Evolutionary conservation across 768 basidiomycete genomes (phyloP).

Genomic region (Pseudohyphozyma bogoriensis): DNA sequence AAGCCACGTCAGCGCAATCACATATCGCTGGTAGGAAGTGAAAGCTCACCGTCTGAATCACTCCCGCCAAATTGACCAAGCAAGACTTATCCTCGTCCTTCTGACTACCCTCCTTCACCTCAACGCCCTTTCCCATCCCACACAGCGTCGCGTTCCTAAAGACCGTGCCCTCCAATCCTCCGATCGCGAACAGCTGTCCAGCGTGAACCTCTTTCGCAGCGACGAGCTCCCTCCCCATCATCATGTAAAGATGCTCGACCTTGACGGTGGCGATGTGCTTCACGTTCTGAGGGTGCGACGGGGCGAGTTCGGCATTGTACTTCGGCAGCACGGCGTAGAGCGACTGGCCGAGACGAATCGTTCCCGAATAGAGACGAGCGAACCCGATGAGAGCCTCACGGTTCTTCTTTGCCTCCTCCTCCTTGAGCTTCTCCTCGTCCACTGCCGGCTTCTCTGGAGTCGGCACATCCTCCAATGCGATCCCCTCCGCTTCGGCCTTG

Average conservation of each 20-base stretch:
- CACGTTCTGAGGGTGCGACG: constrained; percentile 57
- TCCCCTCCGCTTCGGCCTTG: constrained; percentile 21
- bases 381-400: constrained; percentile 78
- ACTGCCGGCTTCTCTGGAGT: not conserved
- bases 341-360: constrained; percentile 52
- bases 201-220: constrained; percentile 70
- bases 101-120: constrained; percentile 32
- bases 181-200: constrained; percentile 89
- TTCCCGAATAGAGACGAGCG: constrained; percentile 85
- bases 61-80: constrained; percentile 69
- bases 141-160: constrained; percentile 86
- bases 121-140: constrained; percentile 34
- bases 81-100: constrained; percentile 45
- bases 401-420: constrained; percentile 6
- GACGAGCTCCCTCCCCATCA: constrained; percentile 97
- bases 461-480: not conserved
- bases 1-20: not conserved
- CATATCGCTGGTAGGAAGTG: not conserved
- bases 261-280: constrained; percentile 51
- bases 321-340: constrained; percentile 78
- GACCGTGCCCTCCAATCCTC: constrained; percentile 78
- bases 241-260: constrained; percentile 75
- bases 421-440: constrained; percentile 2
- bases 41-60: constrained; percentile 50
- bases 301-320: constrained; percentile 56